These are phyloP conservation scores for Myxozyma sirexii DNA, from an alignment of 805 yeast species.

Conservation along the genomic window DNA sequence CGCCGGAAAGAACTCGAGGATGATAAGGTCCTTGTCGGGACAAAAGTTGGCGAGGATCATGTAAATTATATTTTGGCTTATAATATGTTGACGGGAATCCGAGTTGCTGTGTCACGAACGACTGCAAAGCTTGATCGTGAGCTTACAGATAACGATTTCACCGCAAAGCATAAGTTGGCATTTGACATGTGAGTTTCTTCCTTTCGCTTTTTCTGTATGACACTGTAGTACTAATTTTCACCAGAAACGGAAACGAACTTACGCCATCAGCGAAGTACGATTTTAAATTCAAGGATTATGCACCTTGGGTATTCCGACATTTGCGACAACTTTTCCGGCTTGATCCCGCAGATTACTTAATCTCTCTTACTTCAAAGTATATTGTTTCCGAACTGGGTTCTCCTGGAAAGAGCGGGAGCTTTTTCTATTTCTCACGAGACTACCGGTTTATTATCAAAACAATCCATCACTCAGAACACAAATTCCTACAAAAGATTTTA, in stretches of 20 bases:
- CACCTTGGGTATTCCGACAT: slow-evolving; percentile 92
- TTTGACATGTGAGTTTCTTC: slow-evolving; percentile 60
- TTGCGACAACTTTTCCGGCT: slow-evolving; percentile 76
- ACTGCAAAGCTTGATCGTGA: slow-evolving; percentile 78
- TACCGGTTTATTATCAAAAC: slow-evolving; percentile 94
- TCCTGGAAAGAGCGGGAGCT: slow-evolving; percentile 96
- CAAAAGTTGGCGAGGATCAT: slow-evolving; percentile 88
- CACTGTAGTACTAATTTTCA: background rate
- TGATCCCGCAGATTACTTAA: slow-evolving; percentile 93
- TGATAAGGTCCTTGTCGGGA: slow-evolving; percentile 67
- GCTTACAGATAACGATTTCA: slow-evolving; percentile 70
- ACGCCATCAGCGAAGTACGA: slow-evolving; percentile 95
- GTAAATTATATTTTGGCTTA: slow-evolving; percentile 92
- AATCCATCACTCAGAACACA: slow-evolving; percentile 90
- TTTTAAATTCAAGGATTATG: slow-evolving; percentile 94
- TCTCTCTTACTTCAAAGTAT: slow-evolving; percentile 90
- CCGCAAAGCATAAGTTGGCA: slow-evolving; percentile 71
- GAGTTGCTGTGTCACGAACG: slow-evolving; percentile 91
- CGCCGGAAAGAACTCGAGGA: slow-evolving; percentile 34
- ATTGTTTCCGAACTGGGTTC: slow-evolving; percentile 89
- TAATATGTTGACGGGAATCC: slow-evolving; percentile 94
- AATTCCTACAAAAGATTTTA: slow-evolving; percentile 71
- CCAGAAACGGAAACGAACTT: slow-evolving; percentile 67
- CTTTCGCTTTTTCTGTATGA: background rate
- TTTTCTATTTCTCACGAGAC: slow-evolving; percentile 92